phyloP scores from a whole-genome alignment of 148 eudicot species.

The Camellia lanceoleosa region DNA sequence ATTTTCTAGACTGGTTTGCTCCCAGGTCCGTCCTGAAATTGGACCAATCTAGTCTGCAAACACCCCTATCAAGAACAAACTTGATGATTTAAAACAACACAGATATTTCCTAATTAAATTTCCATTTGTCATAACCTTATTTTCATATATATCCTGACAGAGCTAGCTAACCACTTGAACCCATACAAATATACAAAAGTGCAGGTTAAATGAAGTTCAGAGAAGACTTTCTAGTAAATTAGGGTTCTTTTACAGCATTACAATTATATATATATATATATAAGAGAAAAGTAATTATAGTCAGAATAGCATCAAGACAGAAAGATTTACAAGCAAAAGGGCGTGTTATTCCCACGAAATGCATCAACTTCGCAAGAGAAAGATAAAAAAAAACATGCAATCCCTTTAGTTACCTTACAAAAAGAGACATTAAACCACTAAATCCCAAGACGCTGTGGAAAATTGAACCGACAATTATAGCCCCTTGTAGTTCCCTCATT shows the following conservation, averaged over 20 bases:
- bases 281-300: not conserved
- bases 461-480: conserved; percentile 78
- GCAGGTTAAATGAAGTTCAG: not conserved
- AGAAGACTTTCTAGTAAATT: not conserved
- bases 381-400: not conserved
- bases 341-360: not conserved
- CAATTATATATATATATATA: not conserved
- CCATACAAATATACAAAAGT: not conserved
- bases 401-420: conserved; percentile 54
- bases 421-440: conserved; percentile 78
- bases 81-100: not conserved
- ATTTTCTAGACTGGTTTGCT: no score
- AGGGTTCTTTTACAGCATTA: not conserved
- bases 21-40: no score
- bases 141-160: not conserved
- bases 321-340: not conserved
- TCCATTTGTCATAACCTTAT: not conserved
- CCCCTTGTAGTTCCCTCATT: conserved; percentile 97
- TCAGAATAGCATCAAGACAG: not conserved
- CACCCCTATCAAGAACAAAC: not conserved
- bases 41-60: no score
- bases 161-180: not conserved
- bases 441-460: conserved; percentile 84
- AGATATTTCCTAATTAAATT: not conserved
- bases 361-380: not conserved